Percentiles rank a stretch among this genome's conserved stretches.
Conservation (phyloP, 2,329 filamentous ascomycete species). For the Trichoderma atroviride region DNA sequence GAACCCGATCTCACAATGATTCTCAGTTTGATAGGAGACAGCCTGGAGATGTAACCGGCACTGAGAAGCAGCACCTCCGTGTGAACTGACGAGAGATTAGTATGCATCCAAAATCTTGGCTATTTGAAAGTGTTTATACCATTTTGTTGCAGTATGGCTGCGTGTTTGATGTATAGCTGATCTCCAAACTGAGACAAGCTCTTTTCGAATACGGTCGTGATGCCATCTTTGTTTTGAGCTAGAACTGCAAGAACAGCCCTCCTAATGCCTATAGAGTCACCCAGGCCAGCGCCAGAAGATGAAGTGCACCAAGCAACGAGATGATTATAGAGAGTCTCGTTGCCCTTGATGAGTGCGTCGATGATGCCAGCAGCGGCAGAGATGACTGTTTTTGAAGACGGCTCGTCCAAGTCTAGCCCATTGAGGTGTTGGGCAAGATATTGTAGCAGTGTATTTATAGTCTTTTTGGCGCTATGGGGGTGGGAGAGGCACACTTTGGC, state of each 20-base stretch:
- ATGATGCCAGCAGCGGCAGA: constrained; percentile 63
- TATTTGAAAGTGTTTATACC: constrained; percentile 52
- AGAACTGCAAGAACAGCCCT: constrained; percentile 66
- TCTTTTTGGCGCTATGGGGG: constrained; percentile 35
- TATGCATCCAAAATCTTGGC: background rate
- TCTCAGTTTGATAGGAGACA: constrained; percentile 65
- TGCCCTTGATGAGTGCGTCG: constrained; percentile 49
- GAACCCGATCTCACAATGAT: constrained; percentile 70
- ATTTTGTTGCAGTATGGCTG: constrained; percentile 85
- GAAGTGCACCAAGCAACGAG: constrained; percentile 67
- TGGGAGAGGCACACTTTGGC: constrained; percentile 37
- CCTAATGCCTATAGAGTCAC: constrained; percentile 65
- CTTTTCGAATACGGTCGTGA: constrained; percentile 66
- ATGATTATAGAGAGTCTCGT: constrained; percentile 53
- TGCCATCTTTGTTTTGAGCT: constrained; percentile 51
- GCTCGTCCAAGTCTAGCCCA: constrained; percentile 38
- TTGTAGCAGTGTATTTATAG: constrained; percentile 35
- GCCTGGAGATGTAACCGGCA: constrained; percentile 73
- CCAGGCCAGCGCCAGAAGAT: constrained; percentile 65
- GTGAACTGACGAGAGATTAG: constrained; percentile 62
- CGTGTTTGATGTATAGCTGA: constrained; percentile 82
- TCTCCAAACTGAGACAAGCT: constrained; percentile 78
- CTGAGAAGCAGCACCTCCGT: constrained; percentile 77
- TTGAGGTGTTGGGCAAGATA: constrained; percentile 52
- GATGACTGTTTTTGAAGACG: constrained; percentile 45